phyloP scores from a whole-genome alignment of 306 rosid genomes.

The Rosa lucieae region DNA sequence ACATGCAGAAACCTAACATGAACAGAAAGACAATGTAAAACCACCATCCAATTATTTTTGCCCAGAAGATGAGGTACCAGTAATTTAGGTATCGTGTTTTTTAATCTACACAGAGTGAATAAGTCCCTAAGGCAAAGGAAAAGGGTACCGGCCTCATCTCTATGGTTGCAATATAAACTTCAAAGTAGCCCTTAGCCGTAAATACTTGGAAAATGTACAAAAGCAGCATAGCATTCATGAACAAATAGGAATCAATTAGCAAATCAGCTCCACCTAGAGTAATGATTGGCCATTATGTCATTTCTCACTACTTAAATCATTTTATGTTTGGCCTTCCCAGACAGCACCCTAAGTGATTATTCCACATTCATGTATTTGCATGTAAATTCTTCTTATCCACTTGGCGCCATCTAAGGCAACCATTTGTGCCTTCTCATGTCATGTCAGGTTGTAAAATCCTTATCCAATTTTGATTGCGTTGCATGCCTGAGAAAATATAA shows the following conservation, averaged over 20 bases:
- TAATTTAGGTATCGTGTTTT: neutral
- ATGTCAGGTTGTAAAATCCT: neutral
- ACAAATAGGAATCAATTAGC: neutral
- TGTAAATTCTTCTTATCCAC: conserved; percentile 7
- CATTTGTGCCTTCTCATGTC: neutral
- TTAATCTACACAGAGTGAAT: too few species aligned
- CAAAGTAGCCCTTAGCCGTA: neutral
- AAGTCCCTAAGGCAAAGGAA: too few species aligned
- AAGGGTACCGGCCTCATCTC: too few species aligned
- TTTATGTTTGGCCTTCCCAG: conserved; percentile 1
- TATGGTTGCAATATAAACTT: neutral
- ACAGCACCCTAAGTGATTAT: neutral
- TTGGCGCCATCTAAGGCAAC: too few species aligned
- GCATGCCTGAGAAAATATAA: neutral
- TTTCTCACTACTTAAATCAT: neutral
- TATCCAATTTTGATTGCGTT: neutral
- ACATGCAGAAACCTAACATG: conserved; percentile 80
- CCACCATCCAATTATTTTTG: neutral
- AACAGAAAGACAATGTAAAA: conserved; percentile 2
- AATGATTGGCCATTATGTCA: neutral
- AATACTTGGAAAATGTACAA: neutral
- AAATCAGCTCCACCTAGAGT: neutral
- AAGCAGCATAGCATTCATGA: neutral
- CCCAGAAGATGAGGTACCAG: neutral
- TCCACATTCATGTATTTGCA: neutral